These are phyloP conservation scores for Lagenaria siceraria DNA, from an alignment of 306 rosid genomes.

Conservation along the genomic window DNA sequence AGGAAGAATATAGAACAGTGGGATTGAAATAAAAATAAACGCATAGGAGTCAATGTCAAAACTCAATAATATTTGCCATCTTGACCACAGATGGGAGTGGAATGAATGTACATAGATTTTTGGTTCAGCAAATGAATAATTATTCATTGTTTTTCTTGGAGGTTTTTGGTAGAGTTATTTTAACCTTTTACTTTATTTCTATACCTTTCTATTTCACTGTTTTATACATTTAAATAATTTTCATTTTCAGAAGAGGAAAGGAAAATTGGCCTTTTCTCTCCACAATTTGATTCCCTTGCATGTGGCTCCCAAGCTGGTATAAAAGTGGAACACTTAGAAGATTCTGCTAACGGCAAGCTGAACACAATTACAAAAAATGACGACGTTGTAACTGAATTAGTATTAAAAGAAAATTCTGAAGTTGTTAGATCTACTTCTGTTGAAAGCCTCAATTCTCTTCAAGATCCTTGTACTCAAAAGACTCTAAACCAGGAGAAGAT, in stretches of 20 bases:
- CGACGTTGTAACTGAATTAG: not conserved
- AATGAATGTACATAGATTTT: not conserved
- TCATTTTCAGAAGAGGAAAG: constrained; percentile 55
- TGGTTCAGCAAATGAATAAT: not conserved
- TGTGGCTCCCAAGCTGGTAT: constrained; percentile 24
- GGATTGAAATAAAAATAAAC: not conserved
- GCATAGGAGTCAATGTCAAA: no score
- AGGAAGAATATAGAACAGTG: not conserved
- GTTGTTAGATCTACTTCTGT: constrained; percentile 12
- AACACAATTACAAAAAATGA: constrained; percentile 7
- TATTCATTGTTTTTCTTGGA: not conserved
- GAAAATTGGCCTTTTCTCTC: constrained; percentile 29
- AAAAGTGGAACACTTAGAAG: constrained; percentile 15
- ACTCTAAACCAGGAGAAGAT: constrained; percentile 16
- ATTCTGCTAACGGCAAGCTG: constrained; percentile 22
- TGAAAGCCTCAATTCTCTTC: constrained; percentile 15
- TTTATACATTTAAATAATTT: not conserved
- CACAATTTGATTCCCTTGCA: constrained; percentile 43
- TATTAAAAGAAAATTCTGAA: constrained; percentile 15
- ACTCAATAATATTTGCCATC: not conserved
- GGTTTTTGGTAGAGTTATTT: not conserved
- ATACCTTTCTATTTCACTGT: not conserved
- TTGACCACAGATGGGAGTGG: not conserved
- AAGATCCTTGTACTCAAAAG: constrained; percentile 2
- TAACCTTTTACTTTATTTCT: not conserved